Conservation (phyloP, 257 asterid genomes). For the Apocynum venetum region DNA sequence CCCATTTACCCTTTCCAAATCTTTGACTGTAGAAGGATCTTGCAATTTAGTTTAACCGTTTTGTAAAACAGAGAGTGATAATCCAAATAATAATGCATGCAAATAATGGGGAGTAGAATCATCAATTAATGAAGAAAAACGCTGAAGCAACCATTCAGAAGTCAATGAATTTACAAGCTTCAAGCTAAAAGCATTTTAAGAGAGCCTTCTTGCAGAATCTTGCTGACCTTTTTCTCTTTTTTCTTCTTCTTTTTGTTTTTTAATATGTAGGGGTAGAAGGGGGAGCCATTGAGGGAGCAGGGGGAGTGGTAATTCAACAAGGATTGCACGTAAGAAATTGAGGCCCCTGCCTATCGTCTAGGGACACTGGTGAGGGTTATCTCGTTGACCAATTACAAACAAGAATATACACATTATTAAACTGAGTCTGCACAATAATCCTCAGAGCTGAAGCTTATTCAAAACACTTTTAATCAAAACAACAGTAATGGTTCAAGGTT, state of each 20-base stretch:
- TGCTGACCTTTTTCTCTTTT: neutral
- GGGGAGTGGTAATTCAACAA: neutral
- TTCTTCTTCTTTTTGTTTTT: too few species aligned
- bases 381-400: neutral
- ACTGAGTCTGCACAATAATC: neutral
- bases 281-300: neutral
- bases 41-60: neutral
- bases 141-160: neutral
- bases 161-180: neutral
- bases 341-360: neutral
- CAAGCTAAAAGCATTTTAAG: neutral
- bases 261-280: neutral
- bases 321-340: neutral
- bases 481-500: neutral
- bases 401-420: neutral
- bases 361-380: neutral
- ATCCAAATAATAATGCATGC: neutral
- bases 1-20: neutral
- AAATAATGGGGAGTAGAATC: neutral
- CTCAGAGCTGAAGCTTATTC: neutral
- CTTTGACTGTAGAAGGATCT: neutral
- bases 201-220: neutral
- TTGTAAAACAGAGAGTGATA: neutral
- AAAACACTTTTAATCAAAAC: neutral
- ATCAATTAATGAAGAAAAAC: neutral